Evolutionary conservation across 1,284 basidiomycete species (phyloP).

Genomic region (Vanrija sp.): DNA sequence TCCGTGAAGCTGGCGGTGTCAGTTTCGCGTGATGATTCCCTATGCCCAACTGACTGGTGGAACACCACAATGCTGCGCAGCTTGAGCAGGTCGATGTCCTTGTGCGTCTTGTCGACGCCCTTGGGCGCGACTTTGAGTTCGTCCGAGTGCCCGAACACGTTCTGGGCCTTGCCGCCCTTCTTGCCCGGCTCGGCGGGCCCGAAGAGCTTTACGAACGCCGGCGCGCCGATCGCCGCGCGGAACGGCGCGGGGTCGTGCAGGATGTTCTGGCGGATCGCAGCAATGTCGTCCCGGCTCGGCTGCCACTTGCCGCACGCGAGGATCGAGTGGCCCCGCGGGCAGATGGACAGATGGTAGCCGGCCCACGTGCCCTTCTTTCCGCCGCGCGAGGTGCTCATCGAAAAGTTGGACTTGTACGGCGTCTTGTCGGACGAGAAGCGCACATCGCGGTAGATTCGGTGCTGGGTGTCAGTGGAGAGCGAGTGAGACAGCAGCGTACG

Average conservation of each 20-base stretch:
- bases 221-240: constrained; percentile 61
- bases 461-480: constrained; percentile 19
- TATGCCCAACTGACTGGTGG: constrained; percentile 55
- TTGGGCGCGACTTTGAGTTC: constrained; percentile 81
- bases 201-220: constrained; percentile 67
- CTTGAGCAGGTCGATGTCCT: constrained; percentile 80
- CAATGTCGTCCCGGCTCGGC: constrained; percentile 72
- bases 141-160: constrained; percentile 74
- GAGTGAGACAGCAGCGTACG: constrained; percentile 51
- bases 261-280: constrained; percentile 66
- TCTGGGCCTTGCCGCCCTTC: constrained; percentile 59
- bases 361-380: constrained; percentile 49
- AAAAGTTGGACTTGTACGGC: constrained; percentile 76
- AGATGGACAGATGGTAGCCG: constrained; percentile 51
- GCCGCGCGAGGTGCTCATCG: constrained; percentile 37
- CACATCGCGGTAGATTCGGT: constrained; percentile 54
- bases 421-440: constrained; percentile 72
- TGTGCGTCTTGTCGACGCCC: constrained; percentile 75
- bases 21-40: not conserved
- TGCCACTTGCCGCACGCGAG: constrained; percentile 81
- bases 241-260: constrained; percentile 61
- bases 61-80: constrained; percentile 72
- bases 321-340: constrained; percentile 63
- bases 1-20: constrained; percentile 63
- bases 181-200: constrained; percentile 63